Percentiles rank a stretch among this genome's conserved stretches.
Conservation (phyloP, 345 rosid species). For the Bruguiera gymnorhiza region DNA sequence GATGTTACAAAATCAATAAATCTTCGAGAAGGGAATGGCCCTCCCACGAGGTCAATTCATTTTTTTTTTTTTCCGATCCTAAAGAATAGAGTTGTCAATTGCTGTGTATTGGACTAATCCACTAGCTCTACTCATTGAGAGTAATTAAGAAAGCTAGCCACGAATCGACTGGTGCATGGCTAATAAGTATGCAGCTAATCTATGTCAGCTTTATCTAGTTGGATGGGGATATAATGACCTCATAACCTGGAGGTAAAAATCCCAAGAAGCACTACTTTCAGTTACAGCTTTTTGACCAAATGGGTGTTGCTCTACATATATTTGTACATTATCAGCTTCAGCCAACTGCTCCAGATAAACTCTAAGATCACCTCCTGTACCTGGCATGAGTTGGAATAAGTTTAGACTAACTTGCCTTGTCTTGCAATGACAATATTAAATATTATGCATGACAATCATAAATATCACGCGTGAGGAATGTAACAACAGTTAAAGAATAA, state of each 20-base stretch:
- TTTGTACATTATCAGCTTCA: conserved; percentile 51
- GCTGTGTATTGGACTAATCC: too few relatives aligned
- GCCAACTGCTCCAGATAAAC: conserved; percentile 56
- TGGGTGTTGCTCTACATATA: conserved; percentile 55
- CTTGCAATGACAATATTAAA: background rate
- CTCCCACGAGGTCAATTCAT: too few relatives aligned
- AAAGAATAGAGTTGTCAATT: too few relatives aligned
- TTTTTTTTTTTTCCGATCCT: too few relatives aligned
- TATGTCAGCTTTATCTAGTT: background rate
- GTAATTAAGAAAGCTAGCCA: too few relatives aligned
- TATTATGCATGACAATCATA: background rate
- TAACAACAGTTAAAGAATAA: background rate
- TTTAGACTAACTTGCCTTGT: background rate
- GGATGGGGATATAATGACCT: conserved; percentile 3
- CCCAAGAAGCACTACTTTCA: conserved; percentile 52
- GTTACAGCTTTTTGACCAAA: conserved; percentile 71
- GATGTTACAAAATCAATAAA: too few relatives aligned
- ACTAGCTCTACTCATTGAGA: too few relatives aligned
- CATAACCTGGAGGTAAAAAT: conserved; percentile 41
- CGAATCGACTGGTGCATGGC: too few relatives aligned
- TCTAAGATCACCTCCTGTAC: conserved; percentile 64
- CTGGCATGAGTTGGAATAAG: conserved; percentile 32
- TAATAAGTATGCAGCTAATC: too few relatives aligned
- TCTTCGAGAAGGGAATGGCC: too few relatives aligned
- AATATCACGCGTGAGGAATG: background rate